Evolutionary conservation across 2,329 filamentous ascomycete species (phyloP), one percentile per base, ranked within the genome.

Genomic region (Ciborinia camelliae): DNA sequence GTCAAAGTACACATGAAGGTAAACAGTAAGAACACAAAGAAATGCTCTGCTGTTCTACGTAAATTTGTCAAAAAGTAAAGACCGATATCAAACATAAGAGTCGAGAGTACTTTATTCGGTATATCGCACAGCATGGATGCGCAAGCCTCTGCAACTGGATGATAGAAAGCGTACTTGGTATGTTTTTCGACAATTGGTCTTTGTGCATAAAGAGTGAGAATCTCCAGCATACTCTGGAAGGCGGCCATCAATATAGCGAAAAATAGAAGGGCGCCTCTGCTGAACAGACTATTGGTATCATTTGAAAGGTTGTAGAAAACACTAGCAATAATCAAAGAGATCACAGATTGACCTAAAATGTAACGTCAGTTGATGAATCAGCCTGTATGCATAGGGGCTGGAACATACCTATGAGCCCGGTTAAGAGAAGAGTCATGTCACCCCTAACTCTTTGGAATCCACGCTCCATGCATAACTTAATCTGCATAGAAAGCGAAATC

Each of bases 111-210:
- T 76, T 95, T 96, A 77, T 91, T 91, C 0, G 93, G 93, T 77
- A 96, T 78, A 71, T 97, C 93, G 90, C 86, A 66, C 91, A 74
- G 32, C 68, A 74, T 74, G 14, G 71, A 70, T 3, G 68, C 68
- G 30, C 66, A 35, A n/a, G 92, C 91, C 81, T 97, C 92, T 20
- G 92, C 90, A 12, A 90, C 92, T 0, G 93, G 92, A 73, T 96
- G 93, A 72, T 97, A 96, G 23, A 97, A 82, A 23, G 92, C 92
- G 75, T 96, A 97, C 65, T 90, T 86, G 64, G 83, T 80, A 71
- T 97, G 93, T 75, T 97, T 97, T 75, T 97, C 92, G 66, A 97
- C 91, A 71, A 97, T 96, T 1, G 90, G 90, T 45, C 93, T 89
- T 83, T 97, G 92, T 2, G 90, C 86, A 74, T 95, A 97, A 5